Evolutionary conservation across 495 filamentous ascomycete species (phyloP).

Genomic region (Daldinia grandis): DNA sequence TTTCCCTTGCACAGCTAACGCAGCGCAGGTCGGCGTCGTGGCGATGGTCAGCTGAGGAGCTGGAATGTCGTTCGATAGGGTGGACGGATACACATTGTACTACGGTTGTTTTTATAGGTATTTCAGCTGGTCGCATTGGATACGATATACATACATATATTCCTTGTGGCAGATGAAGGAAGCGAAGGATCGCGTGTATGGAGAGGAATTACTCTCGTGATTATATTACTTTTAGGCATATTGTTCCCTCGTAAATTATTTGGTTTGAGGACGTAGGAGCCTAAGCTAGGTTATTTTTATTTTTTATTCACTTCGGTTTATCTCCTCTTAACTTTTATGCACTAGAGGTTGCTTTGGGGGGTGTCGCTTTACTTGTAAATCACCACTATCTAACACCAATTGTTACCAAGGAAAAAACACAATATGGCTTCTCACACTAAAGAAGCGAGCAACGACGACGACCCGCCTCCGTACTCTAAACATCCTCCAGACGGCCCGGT

Average conservation of each 20-base stretch:
- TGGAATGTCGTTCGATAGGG: not conserved
- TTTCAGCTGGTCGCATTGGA: too few relatives aligned
- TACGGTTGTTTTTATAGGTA: not conserved
- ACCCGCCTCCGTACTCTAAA: not conserved
- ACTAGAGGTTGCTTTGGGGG: not conserved
- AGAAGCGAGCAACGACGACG: not conserved
- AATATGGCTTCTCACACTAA: not conserved
- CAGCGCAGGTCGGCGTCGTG: not conserved
- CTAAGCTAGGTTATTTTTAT: not conserved
- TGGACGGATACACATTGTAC: too few relatives aligned
- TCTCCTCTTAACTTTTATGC: not conserved
- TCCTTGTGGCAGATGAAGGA: too few relatives aligned
- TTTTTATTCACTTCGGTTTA: not conserved
- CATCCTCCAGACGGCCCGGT: not conserved
- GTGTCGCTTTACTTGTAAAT: not conserved
- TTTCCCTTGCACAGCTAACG: not conserved
- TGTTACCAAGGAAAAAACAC: not conserved
- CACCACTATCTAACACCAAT: not conserved
- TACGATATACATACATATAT: too few relatives aligned
- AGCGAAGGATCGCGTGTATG: too few relatives aligned
- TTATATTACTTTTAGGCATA: too few relatives aligned
- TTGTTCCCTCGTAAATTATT: not conserved
- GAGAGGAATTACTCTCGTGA: too few relatives aligned
- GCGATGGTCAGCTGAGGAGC: not conserved
- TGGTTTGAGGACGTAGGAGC: too few relatives aligned